A percentile compares a stretch with the other conserved stretches of the same genome.
phyloP scores from a whole-genome alignment of 345 rosid genomes.

The Salix viminalis region DNA sequence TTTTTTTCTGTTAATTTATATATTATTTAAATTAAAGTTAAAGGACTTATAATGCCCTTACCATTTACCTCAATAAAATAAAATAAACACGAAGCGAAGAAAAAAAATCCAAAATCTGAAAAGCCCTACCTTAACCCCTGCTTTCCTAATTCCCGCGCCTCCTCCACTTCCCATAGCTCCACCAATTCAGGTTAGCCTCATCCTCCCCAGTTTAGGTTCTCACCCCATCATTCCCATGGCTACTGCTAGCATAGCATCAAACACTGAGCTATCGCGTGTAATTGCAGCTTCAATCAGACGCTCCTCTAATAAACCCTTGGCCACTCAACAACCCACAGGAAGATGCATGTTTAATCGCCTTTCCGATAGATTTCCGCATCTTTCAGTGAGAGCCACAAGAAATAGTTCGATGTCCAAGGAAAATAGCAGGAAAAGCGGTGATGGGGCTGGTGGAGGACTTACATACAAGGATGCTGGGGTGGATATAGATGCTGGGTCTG shows the following conservation, averaged over 20 bases:
- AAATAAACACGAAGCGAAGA: background rate
- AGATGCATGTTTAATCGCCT: background rate
- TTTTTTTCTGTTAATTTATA: too few relatives aligned
- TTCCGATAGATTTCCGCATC: background rate
- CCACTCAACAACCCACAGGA: background rate
- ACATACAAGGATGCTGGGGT: constrained; percentile 85
- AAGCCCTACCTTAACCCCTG: background rate
- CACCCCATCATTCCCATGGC: background rate
- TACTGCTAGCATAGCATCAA: background rate
- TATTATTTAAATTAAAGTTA: too few relatives aligned
- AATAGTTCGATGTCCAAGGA: constrained; percentile 2
- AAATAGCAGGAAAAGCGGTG: background rate
- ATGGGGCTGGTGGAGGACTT: constrained; percentile 30
- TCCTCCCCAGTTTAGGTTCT: background rate
- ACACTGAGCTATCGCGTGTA: constrained; percentile 7
- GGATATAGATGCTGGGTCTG: constrained; percentile 91
- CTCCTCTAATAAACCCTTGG: background rate
- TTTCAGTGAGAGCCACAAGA: background rate
- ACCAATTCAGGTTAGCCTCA: background rate
- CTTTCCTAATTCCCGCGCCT: background rate
- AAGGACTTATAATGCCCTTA: too few relatives aligned
- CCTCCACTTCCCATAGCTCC: background rate
- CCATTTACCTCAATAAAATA: too few relatives aligned
- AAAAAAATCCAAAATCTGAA: background rate
- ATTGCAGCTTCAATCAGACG: background rate